Percentiles rank a stretch among this genome's conserved stretches.
Conservation (phyloP, 208 protist species). For the Acanthamoeba lugdunensis region DNA sequence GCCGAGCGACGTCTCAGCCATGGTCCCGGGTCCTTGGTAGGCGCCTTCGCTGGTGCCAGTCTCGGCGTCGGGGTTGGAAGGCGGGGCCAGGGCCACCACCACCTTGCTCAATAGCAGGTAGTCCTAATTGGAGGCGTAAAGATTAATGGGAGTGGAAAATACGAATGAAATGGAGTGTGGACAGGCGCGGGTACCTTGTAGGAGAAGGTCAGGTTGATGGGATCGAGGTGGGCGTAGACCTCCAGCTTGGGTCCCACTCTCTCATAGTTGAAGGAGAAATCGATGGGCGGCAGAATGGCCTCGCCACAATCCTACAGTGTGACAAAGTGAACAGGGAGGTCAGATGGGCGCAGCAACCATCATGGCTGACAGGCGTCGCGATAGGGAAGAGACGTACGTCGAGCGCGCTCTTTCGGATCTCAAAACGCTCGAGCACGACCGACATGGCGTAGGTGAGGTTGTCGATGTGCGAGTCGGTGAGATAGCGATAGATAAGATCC, state of each 20-base stretch:
- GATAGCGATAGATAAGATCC: conserved; percentile 56
- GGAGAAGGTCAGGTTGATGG: conserved; percentile 70
- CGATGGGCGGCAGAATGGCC: conserved; percentile 38
- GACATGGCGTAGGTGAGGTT: conserved; percentile 38
- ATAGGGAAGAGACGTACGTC: not conserved
- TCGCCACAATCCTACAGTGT: conserved; percentile 15
- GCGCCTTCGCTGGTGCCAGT: not conserved
- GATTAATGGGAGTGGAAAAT: not conserved
- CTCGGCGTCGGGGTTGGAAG: not conserved
- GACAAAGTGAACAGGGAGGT: not conserved
- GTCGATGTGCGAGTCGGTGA: conserved; percentile 58
- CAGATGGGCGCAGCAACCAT: not conserved
- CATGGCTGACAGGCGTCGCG: not conserved
- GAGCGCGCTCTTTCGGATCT: conserved; percentile 55
- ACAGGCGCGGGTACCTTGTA: conserved; percentile 10
- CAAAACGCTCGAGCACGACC: conserved; percentile 33
- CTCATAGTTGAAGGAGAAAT: conserved; percentile 66
- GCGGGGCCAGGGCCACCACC: not conserved
- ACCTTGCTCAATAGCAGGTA: conserved; percentile 65
- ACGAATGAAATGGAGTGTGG: not conserved
- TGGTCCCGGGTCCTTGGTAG: not conserved
- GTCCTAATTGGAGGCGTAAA: not conserved
- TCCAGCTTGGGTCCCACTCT: conserved; percentile 47
- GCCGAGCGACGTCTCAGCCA: not conserved
- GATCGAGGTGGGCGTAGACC: conserved; percentile 61